Base-by-base conservation (phyloP, 169 alveolate species). In the Cryptosporidium xiaoi region DNA sequence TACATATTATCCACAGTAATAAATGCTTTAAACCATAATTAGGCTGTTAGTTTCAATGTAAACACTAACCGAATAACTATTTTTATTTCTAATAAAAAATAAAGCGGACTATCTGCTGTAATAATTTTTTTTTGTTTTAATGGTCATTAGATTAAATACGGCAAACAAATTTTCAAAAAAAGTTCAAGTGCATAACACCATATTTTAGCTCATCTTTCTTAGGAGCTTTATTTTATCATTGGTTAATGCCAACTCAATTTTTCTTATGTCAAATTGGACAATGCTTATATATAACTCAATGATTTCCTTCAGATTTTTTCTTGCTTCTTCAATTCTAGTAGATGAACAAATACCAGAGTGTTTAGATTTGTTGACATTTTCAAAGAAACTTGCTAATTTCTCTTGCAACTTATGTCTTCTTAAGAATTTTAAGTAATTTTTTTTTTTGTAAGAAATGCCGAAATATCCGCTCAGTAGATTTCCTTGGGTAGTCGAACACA, bases 251-350 rank as follows among this genome's bases (percentile, higher is more conserved):
- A 18, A 4, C n/a, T 66, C 62, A 8, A 66, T 13, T 29, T 24
- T 66, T 29, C 46, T 40, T 36, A 66, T 29, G 18, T 66, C 82
- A 40, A 40, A 0, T 8, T 29, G 24, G 10, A 58, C 18, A 58
- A 58, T 58, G 15, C 18, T n/a, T 12, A 10, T 13, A 58, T 13
- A 58, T 12, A 12, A 0, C 18, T 20, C 13, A 13, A 64, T 15
- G 15, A 64, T 64, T 12, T n/a, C 51, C 48, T 10, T n/a, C 0
- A 64, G 18, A 12, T 20, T 13, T 24, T 8, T 15, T 64, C 71
- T 64, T 20, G 71, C 48, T 29, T 13, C 12, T 20, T 64, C 71
- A 64, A 64, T 24, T n/a, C 71, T 60, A 13, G 71, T 29, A 12
- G 71, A 13, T 13, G 48, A 16, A 29, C 71, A 64, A 18, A 64